Percentiles rank a stretch among this genome's conserved stretches.
Conservation (phyloP, 2,329 filamentous ascomycete species). For the Aschersonia sp. region DNA sequence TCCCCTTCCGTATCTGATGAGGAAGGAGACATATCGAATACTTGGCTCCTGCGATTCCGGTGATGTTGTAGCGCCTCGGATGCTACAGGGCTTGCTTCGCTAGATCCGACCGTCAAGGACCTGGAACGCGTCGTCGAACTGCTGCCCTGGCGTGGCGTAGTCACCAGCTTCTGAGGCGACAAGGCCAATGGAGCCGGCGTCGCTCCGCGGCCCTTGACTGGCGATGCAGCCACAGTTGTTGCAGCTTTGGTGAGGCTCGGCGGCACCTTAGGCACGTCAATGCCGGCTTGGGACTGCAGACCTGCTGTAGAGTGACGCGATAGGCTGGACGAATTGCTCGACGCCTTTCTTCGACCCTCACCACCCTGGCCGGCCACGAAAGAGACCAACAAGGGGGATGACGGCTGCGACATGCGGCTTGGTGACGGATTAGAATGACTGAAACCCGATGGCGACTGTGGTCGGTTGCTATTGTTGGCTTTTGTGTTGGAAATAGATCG, state of each 20-base stretch:
- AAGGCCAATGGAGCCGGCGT: conserved; percentile 35
- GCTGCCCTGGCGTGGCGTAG: conserved; percentile 46
- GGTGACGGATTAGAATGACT: conserved; percentile 77
- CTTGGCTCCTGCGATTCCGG: conserved; percentile 82
- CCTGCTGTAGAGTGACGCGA: conserved; percentile 60
- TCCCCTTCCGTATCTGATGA: conserved; percentile 96
- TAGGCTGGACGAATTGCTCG: conserved; percentile 71
- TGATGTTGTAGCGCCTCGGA: conserved; percentile 60
- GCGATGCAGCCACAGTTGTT: conserved; percentile 38
- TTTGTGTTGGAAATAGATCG: conserved; percentile 74
- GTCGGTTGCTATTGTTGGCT: conserved; percentile 46
- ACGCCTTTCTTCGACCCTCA: conserved; percentile 75
- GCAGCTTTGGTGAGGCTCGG: conserved; percentile 46
- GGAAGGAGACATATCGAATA: conserved; percentile 91
- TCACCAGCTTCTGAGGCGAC: conserved; percentile 49
- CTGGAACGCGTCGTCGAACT: conserved; percentile 57
- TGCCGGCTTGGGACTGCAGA: conserved; percentile 55
- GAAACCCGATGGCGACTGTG: conserved; percentile 71
- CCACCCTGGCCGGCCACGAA: conserved; percentile 76
- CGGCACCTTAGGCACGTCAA: conserved; percentile 54
- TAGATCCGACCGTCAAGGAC: conserved; percentile 85
- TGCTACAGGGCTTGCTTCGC: conserved; percentile 68
- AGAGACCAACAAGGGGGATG: conserved; percentile 72
- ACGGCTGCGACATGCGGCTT: conserved; percentile 60
- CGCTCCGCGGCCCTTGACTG: conserved; percentile 39